Percentiles rank a stretch among this genome's conserved stretches.
Conservation (phyloP, 2,329 filamentous ascomycete species). For the Colletotrichum sp. region DNA sequence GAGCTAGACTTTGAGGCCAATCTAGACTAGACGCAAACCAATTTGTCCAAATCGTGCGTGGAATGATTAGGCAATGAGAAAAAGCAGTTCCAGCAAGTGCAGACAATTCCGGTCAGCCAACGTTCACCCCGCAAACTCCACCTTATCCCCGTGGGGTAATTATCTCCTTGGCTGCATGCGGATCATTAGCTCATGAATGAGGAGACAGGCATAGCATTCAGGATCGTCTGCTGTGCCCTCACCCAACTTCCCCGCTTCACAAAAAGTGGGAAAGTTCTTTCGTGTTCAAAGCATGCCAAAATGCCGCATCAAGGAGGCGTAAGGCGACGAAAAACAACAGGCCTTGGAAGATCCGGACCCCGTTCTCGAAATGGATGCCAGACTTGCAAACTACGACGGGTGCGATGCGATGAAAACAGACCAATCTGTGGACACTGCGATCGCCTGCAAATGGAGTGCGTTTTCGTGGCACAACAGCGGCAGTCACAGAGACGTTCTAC, state of each 20-base stretch:
- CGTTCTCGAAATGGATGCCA: not conserved
- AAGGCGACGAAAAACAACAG: not conserved
- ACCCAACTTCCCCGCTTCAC: not conserved
- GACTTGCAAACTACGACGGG: not conserved
- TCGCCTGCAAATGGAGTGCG: not conserved
- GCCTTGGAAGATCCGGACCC: not conserved
- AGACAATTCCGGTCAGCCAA: not conserved
- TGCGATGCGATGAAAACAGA: not conserved
- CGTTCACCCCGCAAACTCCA: not conserved
- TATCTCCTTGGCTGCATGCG: not conserved
- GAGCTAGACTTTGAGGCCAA: not conserved
- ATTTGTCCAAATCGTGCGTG: not conserved
- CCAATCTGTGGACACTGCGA: not conserved
- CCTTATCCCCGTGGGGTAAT: not conserved
- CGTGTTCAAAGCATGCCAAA: not conserved
- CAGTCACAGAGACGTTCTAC: not conserved
- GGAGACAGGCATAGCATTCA: not conserved
- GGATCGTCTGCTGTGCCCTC: not conserved
- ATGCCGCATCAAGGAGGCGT: not conserved
- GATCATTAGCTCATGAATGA: not conserved
- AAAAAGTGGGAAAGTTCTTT: not conserved
- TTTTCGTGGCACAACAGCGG: not conserved
- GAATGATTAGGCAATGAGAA: not conserved
- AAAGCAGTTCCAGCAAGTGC: not conserved
- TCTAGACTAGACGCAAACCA: not conserved